A percentile compares a stretch with the other conserved stretches of the same genome.
Evolutionary conservation across 139 green algal species (phyloP).

Genomic region (Closterium sp.): DNA sequence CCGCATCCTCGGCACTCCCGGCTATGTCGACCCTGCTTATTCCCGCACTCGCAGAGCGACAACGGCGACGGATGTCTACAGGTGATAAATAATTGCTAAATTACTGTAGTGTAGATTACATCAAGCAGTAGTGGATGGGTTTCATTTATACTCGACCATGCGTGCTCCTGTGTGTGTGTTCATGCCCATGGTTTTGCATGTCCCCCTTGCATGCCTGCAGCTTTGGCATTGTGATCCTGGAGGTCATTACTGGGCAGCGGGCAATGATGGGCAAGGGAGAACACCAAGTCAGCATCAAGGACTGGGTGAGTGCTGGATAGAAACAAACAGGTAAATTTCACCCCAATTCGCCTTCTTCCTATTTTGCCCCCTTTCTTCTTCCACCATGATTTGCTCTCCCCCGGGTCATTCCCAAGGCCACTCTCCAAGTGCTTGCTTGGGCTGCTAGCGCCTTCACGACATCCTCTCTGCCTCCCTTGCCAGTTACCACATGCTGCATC

Average conservation of each 20-base stretch:
- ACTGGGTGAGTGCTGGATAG: neutral
- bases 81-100: neutral
- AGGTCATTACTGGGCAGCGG: neutral
- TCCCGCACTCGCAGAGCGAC: neutral
- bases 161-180: neutral
- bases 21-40: neutral
- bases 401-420: neutral
- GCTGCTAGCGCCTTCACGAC: too few species aligned
- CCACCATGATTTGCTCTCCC: neutral
- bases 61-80: neutral
- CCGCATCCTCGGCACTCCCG: neutral
- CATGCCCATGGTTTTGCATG: neutral
- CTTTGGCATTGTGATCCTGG: neutral
- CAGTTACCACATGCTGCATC: too few species aligned
- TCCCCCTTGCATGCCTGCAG: neutral
- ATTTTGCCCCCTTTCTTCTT: neutral
- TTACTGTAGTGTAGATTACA: too few species aligned
- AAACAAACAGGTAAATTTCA: too few species aligned
- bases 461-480: too few species aligned
- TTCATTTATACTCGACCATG: neutral
- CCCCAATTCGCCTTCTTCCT: too few species aligned
- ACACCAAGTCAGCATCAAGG: neutral
- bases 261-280: neutral
- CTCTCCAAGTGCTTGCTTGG: neutral
- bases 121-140: too few species aligned